Base-by-base conservation (phyloP, 805 yeast genomes). In the Lipomyces kockii region DNA sequence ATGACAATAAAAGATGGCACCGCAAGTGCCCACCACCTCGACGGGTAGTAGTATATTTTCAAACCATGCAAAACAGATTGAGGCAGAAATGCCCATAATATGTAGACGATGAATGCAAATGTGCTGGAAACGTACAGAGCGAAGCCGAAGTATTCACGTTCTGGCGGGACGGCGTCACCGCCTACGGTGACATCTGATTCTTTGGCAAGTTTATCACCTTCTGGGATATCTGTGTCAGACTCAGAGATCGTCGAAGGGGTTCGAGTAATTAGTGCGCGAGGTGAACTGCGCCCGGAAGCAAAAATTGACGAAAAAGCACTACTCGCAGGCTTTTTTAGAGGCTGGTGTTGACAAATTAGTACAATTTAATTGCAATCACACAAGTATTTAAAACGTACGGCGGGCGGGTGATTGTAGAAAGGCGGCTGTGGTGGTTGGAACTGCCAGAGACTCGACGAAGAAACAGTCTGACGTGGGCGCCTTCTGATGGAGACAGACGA, bases 21-120 rank as follows among this genome's bases (percentile, higher is more conserved):
- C 1, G 91, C 90, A 46, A 90, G 76, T 1, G 97, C 88, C 99
- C 98, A 95, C 87, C 93, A 90, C 71, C 96, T 83, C 39, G 94
- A 90, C 0, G 98, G 98, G 73, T 88, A 90, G 77, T 87, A 92
- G 73, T 83, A 85, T 22, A 89, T 85, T 20, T 87, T 87, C 37
- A 86, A 71, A 8, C 73, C 73, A 65, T 86, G 82, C 54, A 89
- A 83, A 46, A 84, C 73, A n/a, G 74, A 69, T 51, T 85, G 84
- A 0, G 98, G 98, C 0, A 87, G 74, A 2, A 89, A 74, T 0
- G 97, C 86, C 98, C 98, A 94, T 3, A 85, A 67, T 1, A 88
- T 70, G 83, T 90, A 90, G 4, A 84, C 77, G 1, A 82, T 65
- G 32, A 91, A 81, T 0, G 85, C 82, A 1, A 87, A 78, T 0